A percentile compares a stretch with the other conserved stretches of the same genome.
Conservation (phyloP, 306 rosid species). For the Abrus pulchellus region DNA sequence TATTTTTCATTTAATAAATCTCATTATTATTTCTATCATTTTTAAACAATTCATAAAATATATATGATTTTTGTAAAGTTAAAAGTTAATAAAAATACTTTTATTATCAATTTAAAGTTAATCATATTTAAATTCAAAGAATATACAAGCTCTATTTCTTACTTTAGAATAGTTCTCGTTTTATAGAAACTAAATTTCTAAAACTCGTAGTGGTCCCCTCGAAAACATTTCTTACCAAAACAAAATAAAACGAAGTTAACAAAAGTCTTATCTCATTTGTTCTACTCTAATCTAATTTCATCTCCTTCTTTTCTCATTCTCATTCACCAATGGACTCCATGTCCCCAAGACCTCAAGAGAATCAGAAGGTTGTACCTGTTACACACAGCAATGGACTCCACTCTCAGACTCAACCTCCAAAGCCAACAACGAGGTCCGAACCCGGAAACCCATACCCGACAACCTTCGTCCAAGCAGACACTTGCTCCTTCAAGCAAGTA, state of each 20-base stretch:
- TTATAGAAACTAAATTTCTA: no score
- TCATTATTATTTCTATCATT: no score
- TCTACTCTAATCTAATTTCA: not conserved
- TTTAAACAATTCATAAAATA: no score
- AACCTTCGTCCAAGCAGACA: constrained; percentile 92
- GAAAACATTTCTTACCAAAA: constrained; percentile 66
- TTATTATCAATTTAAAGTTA: no score
- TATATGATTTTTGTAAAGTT: no score
- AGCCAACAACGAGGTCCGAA: constrained; percentile 84
- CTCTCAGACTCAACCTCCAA: constrained; percentile 11
- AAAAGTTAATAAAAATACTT: no score
- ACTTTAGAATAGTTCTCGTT: no score
- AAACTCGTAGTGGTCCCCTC: constrained; percentile 21
- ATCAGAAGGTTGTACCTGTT: constrained; percentile 12
- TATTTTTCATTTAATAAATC: no score
- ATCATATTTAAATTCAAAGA: no score
- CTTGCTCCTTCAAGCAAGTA: constrained; percentile 90
- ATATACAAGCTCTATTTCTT: no score
- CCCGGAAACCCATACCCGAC: constrained; percentile 88
- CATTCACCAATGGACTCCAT: constrained; percentile 35
- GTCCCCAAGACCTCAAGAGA: constrained; percentile 55
- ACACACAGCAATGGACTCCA: no score
- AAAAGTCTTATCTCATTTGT: constrained; percentile 33
- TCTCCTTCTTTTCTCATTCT: not conserved
- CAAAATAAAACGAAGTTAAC: constrained; percentile 32